Percentiles rank a stretch among this genome's conserved stretches.
Conservation (phyloP, 768 basidiomycete genomes). For the Boletus insuetus region DNA sequence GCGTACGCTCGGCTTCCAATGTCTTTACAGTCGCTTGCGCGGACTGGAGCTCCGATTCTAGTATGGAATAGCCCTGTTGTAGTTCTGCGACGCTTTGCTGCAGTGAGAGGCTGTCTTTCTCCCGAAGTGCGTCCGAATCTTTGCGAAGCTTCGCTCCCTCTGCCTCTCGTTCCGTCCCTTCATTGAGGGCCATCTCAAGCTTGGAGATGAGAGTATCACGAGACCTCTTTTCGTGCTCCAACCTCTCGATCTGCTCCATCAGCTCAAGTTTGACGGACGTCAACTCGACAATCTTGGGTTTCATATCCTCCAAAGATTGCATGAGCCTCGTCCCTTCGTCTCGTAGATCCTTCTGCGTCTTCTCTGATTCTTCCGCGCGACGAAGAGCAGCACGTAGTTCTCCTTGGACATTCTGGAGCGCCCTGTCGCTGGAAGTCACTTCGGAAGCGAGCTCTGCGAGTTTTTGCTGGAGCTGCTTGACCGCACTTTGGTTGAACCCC, state of each 20-base stretch:
- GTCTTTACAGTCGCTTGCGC: constrained; percentile 51
- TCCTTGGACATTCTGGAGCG: constrained; percentile 58
- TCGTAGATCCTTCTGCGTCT: constrained; percentile 68
- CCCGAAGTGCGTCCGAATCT: constrained; percentile 43
- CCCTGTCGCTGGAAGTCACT: constrained; percentile 49
- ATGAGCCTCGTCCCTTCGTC: constrained; percentile 74
- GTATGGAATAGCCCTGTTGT: constrained; percentile 56
- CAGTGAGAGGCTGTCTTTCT: constrained; percentile 50
- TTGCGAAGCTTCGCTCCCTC: constrained; percentile 43
- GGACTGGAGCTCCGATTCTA: constrained; percentile 60
- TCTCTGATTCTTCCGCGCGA: constrained; percentile 74
- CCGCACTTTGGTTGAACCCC: constrained; percentile 42
- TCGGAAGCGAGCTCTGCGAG: constrained; percentile 55
- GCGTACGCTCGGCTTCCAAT: constrained; percentile 65
- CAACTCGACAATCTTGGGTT: constrained; percentile 79
- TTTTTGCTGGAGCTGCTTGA: constrained; percentile 57
- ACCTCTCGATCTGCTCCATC: constrained; percentile 56
- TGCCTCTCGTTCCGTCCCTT: constrained; percentile 50
- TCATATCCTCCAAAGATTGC: constrained; percentile 82
- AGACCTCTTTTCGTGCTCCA: constrained; percentile 52
- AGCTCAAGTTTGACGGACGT: constrained; percentile 70
- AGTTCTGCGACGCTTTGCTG: constrained; percentile 55
- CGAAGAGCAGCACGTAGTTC: constrained; percentile 63
- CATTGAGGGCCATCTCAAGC: constrained; percentile 58
- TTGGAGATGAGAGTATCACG: constrained; percentile 58